Evolutionary conservation across 148 eudicot genomes (phyloP).

Genomic region (Amaranthus hypochondriacus): DNA sequence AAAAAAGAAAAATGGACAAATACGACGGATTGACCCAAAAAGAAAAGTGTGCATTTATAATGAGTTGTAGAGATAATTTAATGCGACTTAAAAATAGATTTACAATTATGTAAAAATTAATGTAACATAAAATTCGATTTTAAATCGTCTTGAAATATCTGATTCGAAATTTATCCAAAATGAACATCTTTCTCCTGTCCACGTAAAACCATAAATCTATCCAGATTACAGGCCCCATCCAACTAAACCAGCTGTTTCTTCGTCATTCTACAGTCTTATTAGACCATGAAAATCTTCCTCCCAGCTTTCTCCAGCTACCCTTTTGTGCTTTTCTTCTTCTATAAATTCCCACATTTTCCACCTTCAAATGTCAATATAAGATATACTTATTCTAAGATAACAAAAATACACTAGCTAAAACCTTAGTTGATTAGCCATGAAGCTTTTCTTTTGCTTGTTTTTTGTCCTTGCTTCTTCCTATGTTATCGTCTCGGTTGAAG

Average conservation of each 20-base stretch:
- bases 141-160: too few relatives aligned
- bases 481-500: conserved; percentile 22
- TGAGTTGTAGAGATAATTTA: too few relatives aligned
- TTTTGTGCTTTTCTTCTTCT: not conserved
- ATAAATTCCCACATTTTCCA: conserved; percentile 1
- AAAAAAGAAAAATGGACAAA: too few relatives aligned
- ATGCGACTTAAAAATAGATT: too few relatives aligned
- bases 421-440: not conserved
- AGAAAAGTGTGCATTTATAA: too few relatives aligned
- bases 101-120: too few relatives aligned
- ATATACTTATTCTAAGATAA: not conserved
- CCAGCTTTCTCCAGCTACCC: conserved; percentile 11
- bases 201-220: too few relatives aligned
- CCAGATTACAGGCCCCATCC: not conserved
- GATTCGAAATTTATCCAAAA: too few relatives aligned
- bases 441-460: not conserved
- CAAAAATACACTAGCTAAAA: not conserved
- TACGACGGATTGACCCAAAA: too few relatives aligned
- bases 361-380: not conserved
- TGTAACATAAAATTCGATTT: too few relatives aligned
- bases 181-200: too few relatives aligned
- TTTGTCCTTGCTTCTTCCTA: conserved; percentile 12
- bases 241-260: conserved; percentile 25
- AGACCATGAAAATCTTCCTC: not conserved
- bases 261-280: conserved; percentile 1